Evolutionary conservation across 495 filamentous ascomycete genomes (phyloP).

Genomic region (Lasiosphaeria ovina): DNA sequence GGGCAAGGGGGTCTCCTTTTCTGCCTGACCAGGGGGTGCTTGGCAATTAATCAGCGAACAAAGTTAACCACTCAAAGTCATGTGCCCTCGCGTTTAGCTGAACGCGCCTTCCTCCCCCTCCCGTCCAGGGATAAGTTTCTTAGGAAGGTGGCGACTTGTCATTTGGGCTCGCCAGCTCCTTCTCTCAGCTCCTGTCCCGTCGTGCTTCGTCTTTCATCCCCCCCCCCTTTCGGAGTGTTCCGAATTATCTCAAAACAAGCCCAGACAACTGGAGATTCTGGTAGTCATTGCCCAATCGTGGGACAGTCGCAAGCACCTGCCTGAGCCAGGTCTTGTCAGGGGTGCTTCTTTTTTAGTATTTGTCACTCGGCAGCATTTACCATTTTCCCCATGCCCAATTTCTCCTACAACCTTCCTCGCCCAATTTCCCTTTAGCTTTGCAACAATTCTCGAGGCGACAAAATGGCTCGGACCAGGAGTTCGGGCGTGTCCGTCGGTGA

Average conservation of each 20-base stretch:
- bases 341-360: background rate
- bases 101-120: slow-evolving; percentile 19
- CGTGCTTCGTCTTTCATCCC: too few relatives aligned
- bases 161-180: background rate
- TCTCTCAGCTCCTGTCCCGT: background rate
- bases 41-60: background rate
- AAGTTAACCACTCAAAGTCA: slow-evolving; percentile 13
- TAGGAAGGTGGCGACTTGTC: slow-evolving; percentile 10
- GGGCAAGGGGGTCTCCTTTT: too few relatives aligned
- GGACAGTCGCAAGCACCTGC: too few relatives aligned
- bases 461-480: slow-evolving; percentile 1
- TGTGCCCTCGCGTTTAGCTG: slow-evolving; percentile 26
- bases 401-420: background rate
- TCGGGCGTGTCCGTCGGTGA: background rate
- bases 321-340: background rate
- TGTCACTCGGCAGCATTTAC: background rate
- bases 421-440: background rate
- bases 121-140: slow-evolving; percentile 3
- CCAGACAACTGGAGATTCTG: too few relatives aligned
- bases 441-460: background rate
- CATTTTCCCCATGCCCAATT: background rate
- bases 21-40: background rate
- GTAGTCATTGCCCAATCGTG: too few relatives aligned
- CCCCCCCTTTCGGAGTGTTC: too few relatives aligned
- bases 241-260: too few relatives aligned